A percentile compares a stretch with the other conserved stretches of the same genome.
Conservation (phyloP, 2,329 filamentous ascomycete genomes). For the Arthrobotrys pseudoclavata region DNA sequence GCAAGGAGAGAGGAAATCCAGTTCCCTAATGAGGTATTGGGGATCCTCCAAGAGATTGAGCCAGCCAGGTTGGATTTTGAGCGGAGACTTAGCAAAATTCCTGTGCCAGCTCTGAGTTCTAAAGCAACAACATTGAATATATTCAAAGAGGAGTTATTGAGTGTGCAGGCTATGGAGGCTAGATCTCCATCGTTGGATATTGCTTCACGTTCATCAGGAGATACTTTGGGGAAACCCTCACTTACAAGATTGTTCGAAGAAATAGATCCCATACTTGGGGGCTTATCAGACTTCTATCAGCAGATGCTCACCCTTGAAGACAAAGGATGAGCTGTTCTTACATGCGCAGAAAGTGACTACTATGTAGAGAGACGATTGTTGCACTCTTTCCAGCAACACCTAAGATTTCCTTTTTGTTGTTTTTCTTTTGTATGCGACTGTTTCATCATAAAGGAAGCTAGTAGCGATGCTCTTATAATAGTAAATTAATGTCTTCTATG, state of each 20-base stretch:
- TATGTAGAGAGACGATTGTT: slow-evolving; percentile 6
- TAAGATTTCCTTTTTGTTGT: not conserved
- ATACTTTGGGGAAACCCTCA: not conserved
- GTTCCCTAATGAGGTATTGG: slow-evolving; percentile 26
- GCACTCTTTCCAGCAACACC: slow-evolving; percentile 6
- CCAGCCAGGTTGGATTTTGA: slow-evolving; percentile 12
- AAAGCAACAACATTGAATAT: slow-evolving; percentile 31
- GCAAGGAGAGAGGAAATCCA: slow-evolving; percentile 43
- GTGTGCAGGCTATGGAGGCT: not conserved
- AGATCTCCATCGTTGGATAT: not conserved
- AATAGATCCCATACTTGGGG: slow-evolving; percentile 48
- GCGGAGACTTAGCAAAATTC: slow-evolving; percentile 22
- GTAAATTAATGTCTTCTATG: not conserved
- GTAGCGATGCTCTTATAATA: not conserved
- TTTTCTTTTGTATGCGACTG: not conserved
- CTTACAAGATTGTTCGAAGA: slow-evolving; percentile 35
- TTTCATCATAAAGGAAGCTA: not conserved
- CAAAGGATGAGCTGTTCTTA: not conserved
- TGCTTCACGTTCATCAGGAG: slow-evolving; percentile 3
- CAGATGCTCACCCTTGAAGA: slow-evolving; percentile 38
- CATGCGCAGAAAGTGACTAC: slow-evolving; percentile 4
- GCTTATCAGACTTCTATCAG: slow-evolving; percentile 52
- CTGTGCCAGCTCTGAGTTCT: slow-evolving; percentile 41
- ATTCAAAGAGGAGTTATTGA: slow-evolving; percentile 47
- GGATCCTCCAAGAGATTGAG: slow-evolving; percentile 35